Base-by-base conservation (phyloP, 2,329 filamentous ascomycete species). In the Pseudogymnoascus sp. region DNA sequence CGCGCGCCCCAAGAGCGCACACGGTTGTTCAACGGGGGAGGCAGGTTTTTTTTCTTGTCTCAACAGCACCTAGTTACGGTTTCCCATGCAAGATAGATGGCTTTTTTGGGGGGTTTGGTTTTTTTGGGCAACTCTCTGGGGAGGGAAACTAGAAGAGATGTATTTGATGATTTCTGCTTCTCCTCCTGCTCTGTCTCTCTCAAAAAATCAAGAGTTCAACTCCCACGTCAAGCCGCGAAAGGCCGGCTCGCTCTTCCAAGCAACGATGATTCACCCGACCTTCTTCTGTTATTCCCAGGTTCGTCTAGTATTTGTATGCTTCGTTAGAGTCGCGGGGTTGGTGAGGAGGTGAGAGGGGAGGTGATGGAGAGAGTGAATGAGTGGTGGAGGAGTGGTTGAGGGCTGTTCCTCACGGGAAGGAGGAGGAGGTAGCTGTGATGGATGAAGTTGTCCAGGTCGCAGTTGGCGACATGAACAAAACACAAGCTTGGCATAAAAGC, bases 151-250 rank as follows among this genome's bases (percentile, higher is more conserved):
- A 71, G 70, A 69, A 70, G 63, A 69, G 68, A 22, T 72, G 69
- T 72, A 72, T 70, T 71, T 64, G 68, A 71, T 68, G 67, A 67
- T 62, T 69, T 66, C 64, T 64, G 68, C 68, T 67, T 67, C 25
- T 28, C 37, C 32, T 60, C 39, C 32, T 34, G 20, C 20, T n/a
- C n/a, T n/a, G n/a, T n/a, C n/a, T n/a, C n/a, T n/a, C n/a, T 34
- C 37, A 60, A 16, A 16, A 28, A 18, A 20, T 8, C 9, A 41
- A 37, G 30, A 22, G 30, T 38, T 22, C 4, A 22, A 39, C 32
- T 18, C 32, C 20, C 32, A 18, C 57, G 20, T 22, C 20, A 22
- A 22, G 58, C 32, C 37, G 58, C 28, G 20, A 32, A 7, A 54
- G 20, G 20, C 20, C 20, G 20, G 20, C 20, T 22, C 58, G 58